phyloP scores from a whole-genome alignment of 345 rosid species.

The Syzygium aromaticum region DNA sequence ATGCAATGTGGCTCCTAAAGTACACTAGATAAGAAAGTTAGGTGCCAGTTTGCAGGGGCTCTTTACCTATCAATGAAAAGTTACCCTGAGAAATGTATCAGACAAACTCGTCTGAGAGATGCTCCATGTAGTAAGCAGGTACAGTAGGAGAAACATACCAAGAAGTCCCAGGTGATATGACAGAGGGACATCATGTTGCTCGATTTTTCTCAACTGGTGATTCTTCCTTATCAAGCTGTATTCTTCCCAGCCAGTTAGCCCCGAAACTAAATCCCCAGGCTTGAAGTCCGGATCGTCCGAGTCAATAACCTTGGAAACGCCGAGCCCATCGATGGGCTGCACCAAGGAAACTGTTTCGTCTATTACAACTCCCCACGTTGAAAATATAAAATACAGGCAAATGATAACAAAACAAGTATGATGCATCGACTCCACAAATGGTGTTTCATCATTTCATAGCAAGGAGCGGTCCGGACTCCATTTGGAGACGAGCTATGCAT shows the following conservation, averaged over 20 bases:
- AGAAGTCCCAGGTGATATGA: conserved; percentile 1
- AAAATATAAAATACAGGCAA: not conserved
- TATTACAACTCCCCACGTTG: not conserved
- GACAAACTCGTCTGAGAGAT: not conserved
- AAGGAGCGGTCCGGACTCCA: not conserved
- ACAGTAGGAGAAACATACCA: not conserved
- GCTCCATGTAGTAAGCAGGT: not conserved
- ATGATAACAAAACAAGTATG: not conserved
- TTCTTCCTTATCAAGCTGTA: not conserved
- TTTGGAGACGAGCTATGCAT: not conserved
- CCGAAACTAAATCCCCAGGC: not conserved
- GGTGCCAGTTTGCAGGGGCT: not conserved
- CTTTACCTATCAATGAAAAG: not conserved
- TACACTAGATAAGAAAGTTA: not conserved
- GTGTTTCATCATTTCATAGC: not conserved
- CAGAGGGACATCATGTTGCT: not conserved
- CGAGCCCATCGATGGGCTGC: not conserved
- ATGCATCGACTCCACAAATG: not conserved
- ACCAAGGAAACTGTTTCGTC: not conserved
- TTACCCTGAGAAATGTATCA: not conserved
- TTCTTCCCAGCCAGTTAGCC: not conserved
- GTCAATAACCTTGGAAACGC: not conserved
- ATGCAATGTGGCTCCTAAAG: not conserved
- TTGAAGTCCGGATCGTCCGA: not conserved
- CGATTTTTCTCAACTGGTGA: not conserved